Evolutionary conservation across 148 eudicot species (phyloP), one percentile per base, ranked within the genome.

Genomic region (Polygonum aviculare): DNA sequence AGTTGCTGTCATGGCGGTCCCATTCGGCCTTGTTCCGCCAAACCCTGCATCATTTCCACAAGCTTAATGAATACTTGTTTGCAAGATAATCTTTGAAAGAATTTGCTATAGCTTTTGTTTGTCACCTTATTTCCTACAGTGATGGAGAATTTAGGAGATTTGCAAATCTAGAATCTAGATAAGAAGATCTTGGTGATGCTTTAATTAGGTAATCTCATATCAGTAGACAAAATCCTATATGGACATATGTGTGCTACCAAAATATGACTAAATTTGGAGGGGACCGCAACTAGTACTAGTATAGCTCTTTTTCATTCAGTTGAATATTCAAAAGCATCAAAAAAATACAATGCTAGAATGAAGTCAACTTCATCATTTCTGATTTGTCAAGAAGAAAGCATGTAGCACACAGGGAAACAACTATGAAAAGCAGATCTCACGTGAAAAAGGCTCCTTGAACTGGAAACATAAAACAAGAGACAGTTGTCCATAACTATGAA

Each of bases 331-430:
- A 67, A 12, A 67, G 9, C 19, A 67, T 38, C 72, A 67, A 36
- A 36, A 67, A 36, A 36, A 12, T 62, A 62, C 69, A 67, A 67
- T 67, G 41, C 72, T 35, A 63, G 40, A 63, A 63, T 63, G 40
- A 19, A 36, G 44, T 67, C 72, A 67, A 36, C 45, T 67, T 67
- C 12, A 67, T 67, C 72, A 67, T 35, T 67, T n/a, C 5, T 38
- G 72, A 67, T 35, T 35, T 67, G 44, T 35, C 72, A 67, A 67
- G 44, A 67, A 35, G 44, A 67, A 60, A 67, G 9, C 72, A 67
- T 67, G 72, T 67, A 67, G 15, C 72, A 67, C 72, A 67, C 72
- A 16, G 16, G 45, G 72, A 67, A 67, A 67, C 72, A 67, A 67
- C 72, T 35, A 38, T 16, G 45, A 67, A 67, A 65, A 65, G 44